Conservation (phyloP, 2,329 filamentous ascomycete species). For the Cladosporium sp. region DNA sequence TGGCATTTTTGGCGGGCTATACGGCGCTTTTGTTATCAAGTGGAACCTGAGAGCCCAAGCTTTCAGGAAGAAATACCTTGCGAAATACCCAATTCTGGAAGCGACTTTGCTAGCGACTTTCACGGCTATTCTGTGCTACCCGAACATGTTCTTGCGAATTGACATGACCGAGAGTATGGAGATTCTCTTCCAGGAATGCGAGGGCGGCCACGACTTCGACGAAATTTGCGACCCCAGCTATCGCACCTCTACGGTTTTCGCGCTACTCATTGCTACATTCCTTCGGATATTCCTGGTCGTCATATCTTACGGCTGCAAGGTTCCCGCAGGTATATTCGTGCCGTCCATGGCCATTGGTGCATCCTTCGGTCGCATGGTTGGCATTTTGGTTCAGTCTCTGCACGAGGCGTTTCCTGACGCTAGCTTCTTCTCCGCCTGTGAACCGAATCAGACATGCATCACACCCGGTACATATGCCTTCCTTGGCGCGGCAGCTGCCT, state of each 20-base stretch:
- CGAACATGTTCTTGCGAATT: conserved; percentile 88
- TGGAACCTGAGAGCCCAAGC: conserved; percentile 89
- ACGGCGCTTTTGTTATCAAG: conserved; percentile 95
- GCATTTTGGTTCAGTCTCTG: conserved; percentile 84
- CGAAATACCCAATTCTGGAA: conserved; percentile 77
- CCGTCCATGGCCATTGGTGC: conserved; percentile 97
- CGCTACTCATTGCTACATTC: conserved; percentile 70
- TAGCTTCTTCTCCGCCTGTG: conserved; percentile 79
- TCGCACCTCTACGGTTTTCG: conserved; percentile 72
- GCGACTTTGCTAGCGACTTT: conserved; percentile 73
- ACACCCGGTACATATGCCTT: conserved; percentile 97
- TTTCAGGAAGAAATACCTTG: conserved; percentile 88
- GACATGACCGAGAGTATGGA: conserved; percentile 99
- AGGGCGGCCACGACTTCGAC: conserved; percentile 80
- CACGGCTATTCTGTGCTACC: conserved; percentile 92
- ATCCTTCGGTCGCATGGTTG: conserved; percentile 87
- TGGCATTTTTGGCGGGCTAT: conserved; percentile 87
- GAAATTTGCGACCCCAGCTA: conserved; percentile 65
- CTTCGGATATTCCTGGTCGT: conserved; percentile 81
- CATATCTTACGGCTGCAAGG: conserved; percentile 95
- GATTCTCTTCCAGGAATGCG: conserved; percentile 89
- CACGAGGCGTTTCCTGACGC: conserved; percentile 78
- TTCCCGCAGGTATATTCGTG: conserved; percentile 95
- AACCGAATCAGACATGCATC: conserved; percentile 89
- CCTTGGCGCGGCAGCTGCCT: conserved; percentile 79